Conservation (phyloP, 352 stramenopile species). For the Phytophthora melonis region DNA sequence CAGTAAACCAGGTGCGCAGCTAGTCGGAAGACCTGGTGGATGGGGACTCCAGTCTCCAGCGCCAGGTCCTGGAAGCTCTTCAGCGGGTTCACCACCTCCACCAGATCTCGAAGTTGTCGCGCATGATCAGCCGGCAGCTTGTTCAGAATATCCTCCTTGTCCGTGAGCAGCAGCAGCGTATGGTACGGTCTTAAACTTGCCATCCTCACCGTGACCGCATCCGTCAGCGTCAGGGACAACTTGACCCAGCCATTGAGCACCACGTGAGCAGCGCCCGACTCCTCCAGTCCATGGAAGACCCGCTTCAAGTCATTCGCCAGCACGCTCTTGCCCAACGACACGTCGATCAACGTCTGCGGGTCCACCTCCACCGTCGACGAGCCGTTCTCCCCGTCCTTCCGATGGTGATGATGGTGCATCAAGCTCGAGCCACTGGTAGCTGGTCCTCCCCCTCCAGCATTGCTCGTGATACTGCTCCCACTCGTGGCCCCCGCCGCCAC, state of each 20-base stretch:
- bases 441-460: conserved; percentile 13
- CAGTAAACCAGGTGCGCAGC: conserved; percentile 88
- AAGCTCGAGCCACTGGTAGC: conserved; percentile 34
- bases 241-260: conserved; percentile 90
- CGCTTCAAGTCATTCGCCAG: conserved; percentile 88
- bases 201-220: conserved; percentile 68
- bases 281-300: conserved; percentile 85
- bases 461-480: conserved; percentile 36
- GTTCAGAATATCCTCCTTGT: conserved; percentile 71
- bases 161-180: conserved; percentile 75
- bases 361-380: conserved; percentile 67
- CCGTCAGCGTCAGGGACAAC: conserved; percentile 82
- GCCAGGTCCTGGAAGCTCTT: conserved; percentile 89
- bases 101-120: conserved; percentile 76
- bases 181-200: conserved; percentile 84
- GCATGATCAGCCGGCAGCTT: conserved; percentile 80
- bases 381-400: conserved; percentile 45
- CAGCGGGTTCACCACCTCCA: conserved; percentile 81
- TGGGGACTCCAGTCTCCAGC: conserved; percentile 77
- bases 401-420: conserved; percentile 41
- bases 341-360: conserved; percentile 85
- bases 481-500: conserved; percentile 38
- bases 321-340: conserved; percentile 78
- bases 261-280: conserved; percentile 77
- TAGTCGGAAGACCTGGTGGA: conserved; percentile 87